Evolutionary conservation across 2,329 filamentous ascomycete genomes (phyloP), one percentile per base, ranked within the genome.

Genomic region (Pseudocercospora fijiensis): DNA sequence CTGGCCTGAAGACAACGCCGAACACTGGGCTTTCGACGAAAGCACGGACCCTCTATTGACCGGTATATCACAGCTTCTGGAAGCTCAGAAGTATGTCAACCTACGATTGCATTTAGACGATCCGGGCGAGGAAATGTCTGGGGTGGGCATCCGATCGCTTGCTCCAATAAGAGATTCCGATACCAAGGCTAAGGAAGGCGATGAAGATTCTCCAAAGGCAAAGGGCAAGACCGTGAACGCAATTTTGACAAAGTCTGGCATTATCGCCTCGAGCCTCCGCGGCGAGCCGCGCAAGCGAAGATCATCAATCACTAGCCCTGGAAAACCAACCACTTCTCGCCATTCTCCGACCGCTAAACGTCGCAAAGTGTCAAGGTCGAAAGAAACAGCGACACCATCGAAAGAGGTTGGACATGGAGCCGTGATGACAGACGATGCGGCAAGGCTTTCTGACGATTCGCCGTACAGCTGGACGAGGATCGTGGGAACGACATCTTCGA

Each of bases 401-500:
- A 41, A 41, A n/a, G 37, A n/a, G 16, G 18, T 18, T 2, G 37
- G 37, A n/a, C 37, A 3, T 24, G 20, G 5, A 49, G 24, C 26
- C 13, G 26, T 13, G 51, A 30, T 22, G 9, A 24, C 45, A 26
- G 9, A 49, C 20, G 45, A 49, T 22, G 6, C 45, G 2, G 45
- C 45, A 9, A 49, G 13, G 51, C 28, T 56, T 37, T 18, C 53
- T n/a, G 53, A 56, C 10, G 77, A 81, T 0, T 86, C 84, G 0
- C 81, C 86, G 0, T 80, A 95, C 16, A 79, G 82, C 9, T 76
- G 81, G 33, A 86, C 89, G 0, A 84, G 78, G 60, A 81, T 96
- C 20, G 79, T 90, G n/a, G 92, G 91, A 3, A 96, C 93, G 0
- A 86, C 88, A 0, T 97, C 93, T 0, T 87, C 90, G 0, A 98